Evolutionary conservation across 371 early-diverging fungal species (phyloP), one percentile per base, ranked within the genome.

Genomic region (Circinella minor): DNA sequence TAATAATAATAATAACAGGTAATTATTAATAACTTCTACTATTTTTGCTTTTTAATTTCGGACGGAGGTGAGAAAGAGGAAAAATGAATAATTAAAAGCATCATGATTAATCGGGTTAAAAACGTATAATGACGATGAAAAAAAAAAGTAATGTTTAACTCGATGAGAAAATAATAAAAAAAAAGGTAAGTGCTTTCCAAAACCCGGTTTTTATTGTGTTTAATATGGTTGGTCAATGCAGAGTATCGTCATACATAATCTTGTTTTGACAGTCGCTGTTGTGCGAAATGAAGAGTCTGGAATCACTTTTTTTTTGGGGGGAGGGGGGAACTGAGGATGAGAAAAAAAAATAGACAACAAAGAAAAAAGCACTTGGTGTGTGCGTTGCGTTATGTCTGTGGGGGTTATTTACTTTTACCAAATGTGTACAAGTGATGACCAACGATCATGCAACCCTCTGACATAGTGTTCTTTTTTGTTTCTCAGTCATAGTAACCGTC

Each of bases 201-300:
- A 57, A 34, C 36, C 20, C 57, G 36, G 57, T 18, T 57, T 17
- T 27, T 11, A 9, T 3, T 11, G 27, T n/a, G 20, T n/a, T 4
- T 8, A 27, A 9, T n/a, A 11, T 34, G n/a, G 20, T 57, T 57
- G 57, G 57, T 57, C 57, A 57, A 57, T 57, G 57, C 57, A 57
- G 7, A 7, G 27, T 57, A 57, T 18, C 57, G 57, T 57, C 57
- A 57, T 57, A 57, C n/a, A 43, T 6, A 51, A 51, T n/a, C 51
- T 51, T 18, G 27, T 34, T 57, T 57, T 57, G 57, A 57, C 57
- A 57, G 34, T 15, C 51, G 51, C 34, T 43, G 43, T 43, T 43
- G 43, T 43, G 43, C 6, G 43, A 43, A 11, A 43, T 9, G 11
- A 43, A 43, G 43, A 34, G 57, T 57, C 57, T 57, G 57, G 57